Conservation (phyloP, 148 eudicot genomes). For the Rhododendron simsii region DNA sequence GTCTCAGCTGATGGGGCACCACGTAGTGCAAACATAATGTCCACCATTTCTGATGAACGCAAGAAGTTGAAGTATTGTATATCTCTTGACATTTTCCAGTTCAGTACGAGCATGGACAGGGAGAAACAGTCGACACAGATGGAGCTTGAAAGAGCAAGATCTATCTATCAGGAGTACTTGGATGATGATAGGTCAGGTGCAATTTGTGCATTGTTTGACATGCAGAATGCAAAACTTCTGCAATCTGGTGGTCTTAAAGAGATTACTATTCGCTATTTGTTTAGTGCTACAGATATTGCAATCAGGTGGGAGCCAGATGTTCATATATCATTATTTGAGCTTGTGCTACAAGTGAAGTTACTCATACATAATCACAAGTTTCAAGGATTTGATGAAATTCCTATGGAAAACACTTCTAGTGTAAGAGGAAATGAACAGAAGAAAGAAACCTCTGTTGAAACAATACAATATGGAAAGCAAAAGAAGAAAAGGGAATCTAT, state of each 20-base stretch:
- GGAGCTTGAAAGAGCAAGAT: conserved; percentile 92
- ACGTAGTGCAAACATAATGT: conserved; percentile 64
- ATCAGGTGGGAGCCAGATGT: conserved; percentile 97
- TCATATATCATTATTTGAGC: conserved; percentile 75
- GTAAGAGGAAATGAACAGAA: conserved; percentile 26
- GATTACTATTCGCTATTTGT: conserved; percentile 78
- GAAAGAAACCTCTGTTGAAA: conserved; percentile 35
- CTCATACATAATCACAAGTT: conserved; percentile 57
- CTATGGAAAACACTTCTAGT: conserved; percentile 21
- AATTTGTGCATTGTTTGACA: conserved; percentile 67
- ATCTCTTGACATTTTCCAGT: conserved; percentile 78
- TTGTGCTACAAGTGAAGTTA: conserved; percentile 60
- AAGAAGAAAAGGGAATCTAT: conserved; percentile 75
- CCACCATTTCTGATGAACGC: conserved; percentile 55
- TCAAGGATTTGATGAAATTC: conserved; percentile 34
- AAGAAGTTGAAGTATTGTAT: conserved; percentile 64
- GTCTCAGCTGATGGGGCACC: conserved; percentile 72
- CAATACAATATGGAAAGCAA: conserved; percentile 40
- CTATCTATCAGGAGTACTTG: conserved; percentile 66
- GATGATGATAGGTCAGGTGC: conserved; percentile 50
- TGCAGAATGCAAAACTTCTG: conserved; percentile 85
- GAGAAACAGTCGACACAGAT: conserved; percentile 76
- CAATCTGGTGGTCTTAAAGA: conserved; percentile 74
- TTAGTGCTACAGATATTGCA: conserved; percentile 93
- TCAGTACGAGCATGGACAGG: conserved; percentile 69